Conservation (phyloP, 345 rosid species). For the Boechera divaricarpa region DNA sequence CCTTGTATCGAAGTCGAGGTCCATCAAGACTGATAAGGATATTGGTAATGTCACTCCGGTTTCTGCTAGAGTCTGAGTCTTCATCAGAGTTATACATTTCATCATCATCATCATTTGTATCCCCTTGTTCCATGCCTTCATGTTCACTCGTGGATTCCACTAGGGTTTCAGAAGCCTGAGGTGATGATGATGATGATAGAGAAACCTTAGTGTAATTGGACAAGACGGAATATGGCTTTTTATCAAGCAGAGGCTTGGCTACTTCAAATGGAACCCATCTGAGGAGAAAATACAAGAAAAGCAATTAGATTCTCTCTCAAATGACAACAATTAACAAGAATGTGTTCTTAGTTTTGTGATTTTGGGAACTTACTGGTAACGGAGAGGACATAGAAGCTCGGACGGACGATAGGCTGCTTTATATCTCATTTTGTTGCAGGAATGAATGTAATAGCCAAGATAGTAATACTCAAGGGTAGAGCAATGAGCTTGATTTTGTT, state of each 20-base stretch:
- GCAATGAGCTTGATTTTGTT: slow-evolving; percentile 69
- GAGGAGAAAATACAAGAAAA: slow-evolving; percentile 39
- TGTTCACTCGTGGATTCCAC: slow-evolving; percentile 41
- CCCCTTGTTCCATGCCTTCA: slow-evolving; percentile 50
- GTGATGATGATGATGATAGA: slow-evolving; percentile 46
- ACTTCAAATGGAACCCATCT: slow-evolving; percentile 86
- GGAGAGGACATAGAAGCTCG: slow-evolving; percentile 93
- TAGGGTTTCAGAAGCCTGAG: slow-evolving; percentile 46
- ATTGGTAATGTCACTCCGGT: slow-evolving; percentile 52
- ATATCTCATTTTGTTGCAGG: slow-evolving; percentile 97
- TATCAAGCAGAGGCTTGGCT: slow-evolving; percentile 79
- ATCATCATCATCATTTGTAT: slow-evolving; percentile 40
- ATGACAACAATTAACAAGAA: not conserved
- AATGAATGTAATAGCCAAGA: slow-evolving; percentile 96
- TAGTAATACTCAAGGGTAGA: slow-evolving; percentile 84
- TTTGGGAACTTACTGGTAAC: slow-evolving; percentile 66
- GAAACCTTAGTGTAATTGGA: slow-evolving; percentile 56
- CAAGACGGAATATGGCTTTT: slow-evolving; percentile 62
- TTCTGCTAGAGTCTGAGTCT: slow-evolving; percentile 47
- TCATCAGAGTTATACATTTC: slow-evolving; percentile 58
- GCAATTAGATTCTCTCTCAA: not conserved
- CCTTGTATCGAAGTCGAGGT: slow-evolving; percentile 68
- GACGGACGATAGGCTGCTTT: slow-evolving; percentile 93
- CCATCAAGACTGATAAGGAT: slow-evolving; percentile 56
- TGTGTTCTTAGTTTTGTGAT: not conserved